Evolutionary conservation across 2,329 filamentous ascomycete species (phyloP).

Genomic region (Penicillium fuscoglaucum): DNA sequence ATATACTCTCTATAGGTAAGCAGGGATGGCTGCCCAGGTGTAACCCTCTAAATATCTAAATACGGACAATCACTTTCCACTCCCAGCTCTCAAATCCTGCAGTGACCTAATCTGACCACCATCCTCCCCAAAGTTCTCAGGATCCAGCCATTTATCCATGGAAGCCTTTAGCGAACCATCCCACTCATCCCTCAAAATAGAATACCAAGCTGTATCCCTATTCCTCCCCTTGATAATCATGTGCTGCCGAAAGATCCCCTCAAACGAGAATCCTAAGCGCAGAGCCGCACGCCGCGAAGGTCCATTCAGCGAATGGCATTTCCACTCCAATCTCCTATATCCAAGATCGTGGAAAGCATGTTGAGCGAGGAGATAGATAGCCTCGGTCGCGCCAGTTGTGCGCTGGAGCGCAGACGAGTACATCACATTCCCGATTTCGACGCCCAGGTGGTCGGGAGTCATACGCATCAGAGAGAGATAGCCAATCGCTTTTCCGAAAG

Average conservation of each 20-base stretch:
- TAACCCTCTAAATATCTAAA: not conserved
- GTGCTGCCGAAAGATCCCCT: conserved; percentile 63
- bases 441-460: conserved; percentile 48
- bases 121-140: conserved; percentile 56
- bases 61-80: not conserved
- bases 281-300: conserved; percentile 56
- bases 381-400: conserved; percentile 59
- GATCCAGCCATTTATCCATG: conserved; percentile 57
- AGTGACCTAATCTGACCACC: conserved; percentile 55
- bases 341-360: conserved; percentile 56
- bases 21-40: not conserved
- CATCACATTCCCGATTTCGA: conserved; percentile 61
- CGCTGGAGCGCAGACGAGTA: conserved; percentile 54
- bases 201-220: conserved; percentile 62
- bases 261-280: conserved; percentile 59
- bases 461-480: conserved; percentile 50
- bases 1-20: not conserved
- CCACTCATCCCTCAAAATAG: conserved; percentile 63
- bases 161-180: conserved; percentile 54
- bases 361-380: conserved; percentile 56
- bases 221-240: conserved; percentile 59
- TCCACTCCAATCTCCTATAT: conserved; percentile 64
- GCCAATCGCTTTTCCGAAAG: conserved; percentile 43
- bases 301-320: conserved; percentile 59
- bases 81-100: conserved; percentile 33